Evolutionary conservation across 768 basidiomycete genomes (phyloP).

Genomic region (Pleurotus djamor): DNA sequence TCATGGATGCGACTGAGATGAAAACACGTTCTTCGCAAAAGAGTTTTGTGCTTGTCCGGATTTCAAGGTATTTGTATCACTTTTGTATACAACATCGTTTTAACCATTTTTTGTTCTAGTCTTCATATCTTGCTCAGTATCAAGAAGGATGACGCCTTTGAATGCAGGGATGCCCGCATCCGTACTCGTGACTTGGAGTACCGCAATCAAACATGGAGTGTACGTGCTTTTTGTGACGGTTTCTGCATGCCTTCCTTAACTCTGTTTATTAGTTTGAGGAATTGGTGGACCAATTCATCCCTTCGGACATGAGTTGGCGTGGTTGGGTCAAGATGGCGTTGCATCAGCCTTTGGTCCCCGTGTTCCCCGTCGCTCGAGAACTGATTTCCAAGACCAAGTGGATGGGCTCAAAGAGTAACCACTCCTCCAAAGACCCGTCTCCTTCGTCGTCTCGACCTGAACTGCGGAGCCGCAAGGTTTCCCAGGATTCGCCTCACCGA

Average conservation of each 20-base stretch:
- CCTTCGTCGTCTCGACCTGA: slow-evolving; percentile 1
- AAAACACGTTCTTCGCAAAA: slow-evolving; percentile 78
- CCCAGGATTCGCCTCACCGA: slow-evolving; percentile 12
- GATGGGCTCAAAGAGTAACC: slow-evolving; percentile 42
- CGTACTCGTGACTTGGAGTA: slow-evolving; percentile 80
- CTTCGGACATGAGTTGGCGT: slow-evolving; percentile 74
- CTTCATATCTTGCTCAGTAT: slow-evolving; percentile 75
- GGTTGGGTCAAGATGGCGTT: slow-evolving; percentile 86
- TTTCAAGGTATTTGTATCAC: slow-evolving; percentile 56
- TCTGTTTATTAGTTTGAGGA: slow-evolving; percentile 63
- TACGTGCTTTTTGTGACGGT: slow-evolving; percentile 31
- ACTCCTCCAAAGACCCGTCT: slow-evolving; percentile 11
- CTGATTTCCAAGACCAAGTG: slow-evolving; percentile 77
- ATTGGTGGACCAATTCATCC: slow-evolving; percentile 75
- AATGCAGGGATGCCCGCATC: slow-evolving; percentile 76
- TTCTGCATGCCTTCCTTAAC: slow-evolving; percentile 4
- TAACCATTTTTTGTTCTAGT: slow-evolving; percentile 29
- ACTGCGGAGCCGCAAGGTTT: background rate
- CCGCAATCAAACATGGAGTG: slow-evolving; percentile 81
- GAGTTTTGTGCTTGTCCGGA: slow-evolving; percentile 76
- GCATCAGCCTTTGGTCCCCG: slow-evolving; percentile 75
- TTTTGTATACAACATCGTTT: slow-evolving; percentile 13
- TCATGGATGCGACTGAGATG: slow-evolving; percentile 77
- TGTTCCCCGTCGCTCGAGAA: slow-evolving; percentile 77
- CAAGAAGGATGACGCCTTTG: slow-evolving; percentile 82